These are phyloP conservation scores for Ceratonia siliqua DNA, from an alignment of 306 rosid genomes.

Conservation along the genomic window DNA sequence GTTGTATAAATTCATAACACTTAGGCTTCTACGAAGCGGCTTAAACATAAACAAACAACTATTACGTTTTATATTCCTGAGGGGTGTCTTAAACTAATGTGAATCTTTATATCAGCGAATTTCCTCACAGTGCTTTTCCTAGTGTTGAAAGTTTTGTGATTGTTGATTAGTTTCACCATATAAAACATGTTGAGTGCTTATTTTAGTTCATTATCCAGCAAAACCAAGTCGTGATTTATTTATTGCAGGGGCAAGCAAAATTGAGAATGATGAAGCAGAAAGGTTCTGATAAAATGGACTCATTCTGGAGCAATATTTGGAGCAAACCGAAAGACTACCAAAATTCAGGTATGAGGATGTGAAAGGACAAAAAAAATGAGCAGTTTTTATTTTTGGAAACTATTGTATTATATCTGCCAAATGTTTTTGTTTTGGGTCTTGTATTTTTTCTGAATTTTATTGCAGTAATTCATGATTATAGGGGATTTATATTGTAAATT, in stretches of 20 bases:
- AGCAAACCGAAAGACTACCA: slow-evolving; percentile 57
- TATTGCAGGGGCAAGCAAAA: slow-evolving; percentile 71
- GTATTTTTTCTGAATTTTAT: no score
- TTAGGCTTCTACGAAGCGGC: slow-evolving; percentile 7
- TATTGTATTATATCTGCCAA: not conserved
- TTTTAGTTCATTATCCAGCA: not conserved
- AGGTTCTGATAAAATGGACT: slow-evolving; percentile 43
- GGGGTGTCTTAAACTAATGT: slow-evolving; percentile 3
- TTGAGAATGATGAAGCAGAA: slow-evolving; percentile 74
- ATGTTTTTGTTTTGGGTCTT: not conserved
- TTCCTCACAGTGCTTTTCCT: not conserved
- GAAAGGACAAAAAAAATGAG: not conserved
- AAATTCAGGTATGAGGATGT: slow-evolving; percentile 57
- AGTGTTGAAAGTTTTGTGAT: not conserved
- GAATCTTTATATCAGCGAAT: not conserved
- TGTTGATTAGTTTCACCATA: slow-evolving; percentile 10
- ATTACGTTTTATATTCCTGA: not conserved
- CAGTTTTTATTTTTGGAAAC: not conserved
- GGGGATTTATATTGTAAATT: no score
- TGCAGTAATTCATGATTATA: no score
- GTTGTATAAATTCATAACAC: not conserved
- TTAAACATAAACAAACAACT: not conserved
- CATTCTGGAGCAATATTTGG: slow-evolving; percentile 85
- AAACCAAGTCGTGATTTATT: slow-evolving; percentile 12
- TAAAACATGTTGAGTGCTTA: not conserved